Evolutionary conservation across 129 eudicot genomes (phyloP).

Genomic region (Centrapalus pauciflorus): DNA sequence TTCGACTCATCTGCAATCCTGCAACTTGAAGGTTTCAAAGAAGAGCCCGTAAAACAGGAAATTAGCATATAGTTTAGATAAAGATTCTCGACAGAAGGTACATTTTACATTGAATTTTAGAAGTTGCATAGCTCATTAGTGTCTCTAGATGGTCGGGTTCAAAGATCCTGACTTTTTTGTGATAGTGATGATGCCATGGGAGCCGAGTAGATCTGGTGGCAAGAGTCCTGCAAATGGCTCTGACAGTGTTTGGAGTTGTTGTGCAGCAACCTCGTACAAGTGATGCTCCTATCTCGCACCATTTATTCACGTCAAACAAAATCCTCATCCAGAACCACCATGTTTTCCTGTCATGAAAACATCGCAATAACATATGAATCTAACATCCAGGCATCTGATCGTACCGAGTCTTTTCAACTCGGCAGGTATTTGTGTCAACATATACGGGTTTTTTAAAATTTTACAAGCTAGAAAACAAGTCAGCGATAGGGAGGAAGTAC

Average conservation of each 20-base stretch:
- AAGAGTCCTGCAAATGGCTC: conserved; percentile 54
- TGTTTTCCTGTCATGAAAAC: conserved; percentile 59
- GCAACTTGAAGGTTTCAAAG: neutral
- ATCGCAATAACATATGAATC: neutral
- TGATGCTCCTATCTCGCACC: conserved; percentile 93
- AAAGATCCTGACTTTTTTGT: neutral
- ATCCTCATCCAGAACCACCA: conserved; percentile 75
- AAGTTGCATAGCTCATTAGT: conserved; percentile 12
- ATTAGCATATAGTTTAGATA: neutral
- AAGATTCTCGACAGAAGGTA: conserved; percentile 1
- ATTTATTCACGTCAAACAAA: conserved; percentile 83
- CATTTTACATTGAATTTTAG: neutral
- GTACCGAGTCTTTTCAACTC: too few relatives aligned
- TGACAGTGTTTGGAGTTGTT: conserved; percentile 88
- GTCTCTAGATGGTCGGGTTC: neutral
- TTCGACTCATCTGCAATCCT: too few relatives aligned
- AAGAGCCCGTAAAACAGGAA: neutral
- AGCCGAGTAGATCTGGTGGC: conserved; percentile 23
- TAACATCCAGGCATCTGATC: too few relatives aligned
- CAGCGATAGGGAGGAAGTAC: conserved; percentile 21
- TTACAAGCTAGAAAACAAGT: too few relatives aligned
- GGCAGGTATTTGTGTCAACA: too few relatives aligned
- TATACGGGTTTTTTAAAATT: too few relatives aligned
- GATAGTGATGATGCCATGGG: too few relatives aligned
- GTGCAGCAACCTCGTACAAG: conserved; percentile 96